Conservation (phyloP, 257 asterid genomes). For the Oldenlandia corymbosa region DNA sequence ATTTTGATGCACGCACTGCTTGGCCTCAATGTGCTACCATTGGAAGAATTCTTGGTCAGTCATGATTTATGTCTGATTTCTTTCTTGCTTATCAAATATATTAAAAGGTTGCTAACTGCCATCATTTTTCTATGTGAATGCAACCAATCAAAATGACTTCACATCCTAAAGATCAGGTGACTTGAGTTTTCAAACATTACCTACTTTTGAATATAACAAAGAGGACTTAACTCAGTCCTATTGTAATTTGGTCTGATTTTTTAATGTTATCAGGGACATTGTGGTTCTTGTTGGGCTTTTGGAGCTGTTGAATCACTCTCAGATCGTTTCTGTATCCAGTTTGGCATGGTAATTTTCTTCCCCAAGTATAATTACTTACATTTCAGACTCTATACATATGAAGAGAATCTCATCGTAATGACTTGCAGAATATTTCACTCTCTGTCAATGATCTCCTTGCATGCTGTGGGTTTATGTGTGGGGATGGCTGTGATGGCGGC, state of each 20-base stretch:
- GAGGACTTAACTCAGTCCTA: conserved; percentile 10
- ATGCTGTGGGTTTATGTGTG: conserved; percentile 89
- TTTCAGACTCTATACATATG: background rate
- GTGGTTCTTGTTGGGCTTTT: conserved; percentile 99
- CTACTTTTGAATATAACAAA: conserved; percentile 7
- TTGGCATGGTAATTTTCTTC: conserved; percentile 45
- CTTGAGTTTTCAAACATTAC: conserved; percentile 16
- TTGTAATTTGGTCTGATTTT: conserved; percentile 1
- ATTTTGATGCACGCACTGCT: conserved; percentile 72
- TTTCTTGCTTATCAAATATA: conserved; percentile 13
- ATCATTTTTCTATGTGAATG: conserved; percentile 22
- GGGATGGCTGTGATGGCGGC: conserved; percentile 97
- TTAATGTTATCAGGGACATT: conserved; percentile 61
- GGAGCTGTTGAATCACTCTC: conserved; percentile 88
- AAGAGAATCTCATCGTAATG: background rate
- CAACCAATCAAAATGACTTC: conserved; percentile 24
- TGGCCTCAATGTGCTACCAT: conserved; percentile 83
- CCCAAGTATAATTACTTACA: no score
- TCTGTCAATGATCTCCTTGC: conserved; percentile 90
- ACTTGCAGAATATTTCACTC: conserved; percentile 64
- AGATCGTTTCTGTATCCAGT: conserved; percentile 85
- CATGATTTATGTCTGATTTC: conserved; percentile 6
- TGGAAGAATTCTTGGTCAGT: conserved; percentile 74
- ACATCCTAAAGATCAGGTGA: conserved; percentile 69
- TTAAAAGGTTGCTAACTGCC: conserved; percentile 25